phyloP scores from a whole-genome alignment of 2,329 filamentous ascomycete species.

The Alternaria conjuncta region DNA sequence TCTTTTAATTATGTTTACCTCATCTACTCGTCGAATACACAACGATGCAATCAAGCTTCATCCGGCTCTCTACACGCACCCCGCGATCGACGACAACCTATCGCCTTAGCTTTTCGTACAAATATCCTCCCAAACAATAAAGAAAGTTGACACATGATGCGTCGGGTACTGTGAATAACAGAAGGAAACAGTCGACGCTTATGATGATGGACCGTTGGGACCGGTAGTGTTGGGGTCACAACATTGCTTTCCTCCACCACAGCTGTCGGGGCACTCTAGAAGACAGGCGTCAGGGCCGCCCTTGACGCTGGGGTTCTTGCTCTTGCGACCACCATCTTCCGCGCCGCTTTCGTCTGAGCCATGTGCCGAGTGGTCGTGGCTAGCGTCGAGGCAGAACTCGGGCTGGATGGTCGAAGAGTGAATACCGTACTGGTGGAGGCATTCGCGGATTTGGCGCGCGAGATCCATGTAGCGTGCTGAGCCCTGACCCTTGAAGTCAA shows the following conservation, averaged over 20 bases:
- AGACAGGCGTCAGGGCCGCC: slow-evolving; percentile 48
- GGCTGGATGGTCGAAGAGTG: slow-evolving; percentile 98
- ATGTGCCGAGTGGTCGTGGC: slow-evolving; percentile 51
- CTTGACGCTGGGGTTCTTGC: slow-evolving; percentile 47
- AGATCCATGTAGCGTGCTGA: slow-evolving; percentile 87
- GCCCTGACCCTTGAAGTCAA: slow-evolving; percentile 83
- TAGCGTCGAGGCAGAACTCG: slow-evolving; percentile 67
- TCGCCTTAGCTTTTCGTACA: neutral
- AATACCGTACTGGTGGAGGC: slow-evolving; percentile 93
- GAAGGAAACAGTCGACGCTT: neutral
- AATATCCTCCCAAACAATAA: neutral
- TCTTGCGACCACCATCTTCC: slow-evolving; percentile 35
- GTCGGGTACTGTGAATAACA: neutral
- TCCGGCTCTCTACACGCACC: neutral
- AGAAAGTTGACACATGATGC: neutral
- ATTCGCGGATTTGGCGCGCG: slow-evolving; percentile 80
- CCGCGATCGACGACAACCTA: neutral
- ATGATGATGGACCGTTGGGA: slow-evolving; percentile 27
- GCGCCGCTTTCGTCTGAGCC: slow-evolving; percentile 40
- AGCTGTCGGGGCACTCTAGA: slow-evolving; percentile 53
- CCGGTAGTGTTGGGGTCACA: slow-evolving; percentile 46
- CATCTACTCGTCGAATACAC: neutral
- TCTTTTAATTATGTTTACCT: neutral
- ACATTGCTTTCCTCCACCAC: slow-evolving; percentile 51
- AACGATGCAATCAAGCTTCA: neutral